These are phyloP conservation scores for Plectosphaerella cucumerina DNA, from an alignment of 2,329 filamentous ascomycete species.

Conservation along the genomic window DNA sequence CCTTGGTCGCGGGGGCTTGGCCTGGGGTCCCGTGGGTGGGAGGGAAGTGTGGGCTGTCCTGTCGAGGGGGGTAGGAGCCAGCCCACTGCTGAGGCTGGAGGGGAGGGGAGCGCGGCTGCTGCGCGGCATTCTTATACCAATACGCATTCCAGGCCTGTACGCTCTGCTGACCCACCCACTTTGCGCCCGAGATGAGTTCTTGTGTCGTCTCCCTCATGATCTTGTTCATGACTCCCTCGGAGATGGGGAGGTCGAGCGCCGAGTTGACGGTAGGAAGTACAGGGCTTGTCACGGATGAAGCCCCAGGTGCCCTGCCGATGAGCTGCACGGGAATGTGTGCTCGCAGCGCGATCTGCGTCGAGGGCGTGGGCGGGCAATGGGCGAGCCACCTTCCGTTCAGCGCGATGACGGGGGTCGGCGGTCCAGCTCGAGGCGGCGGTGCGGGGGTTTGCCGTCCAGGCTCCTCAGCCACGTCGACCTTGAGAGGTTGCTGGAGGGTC, in stretches of 20 bases:
- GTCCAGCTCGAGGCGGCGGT: conserved; percentile 32
- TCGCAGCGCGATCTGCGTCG: conserved; percentile 65
- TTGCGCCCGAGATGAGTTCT: conserved; percentile 69
- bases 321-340: conserved; percentile 58
- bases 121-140: conserved; percentile 58
- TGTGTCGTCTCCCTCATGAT: conserved; percentile 77
- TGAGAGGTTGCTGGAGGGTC: conserved; percentile 61
- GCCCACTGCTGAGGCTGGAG: conserved; percentile 43
- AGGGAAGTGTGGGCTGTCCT: conserved; percentile 58
- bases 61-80: conserved; percentile 36
- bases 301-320: conserved; percentile 50
- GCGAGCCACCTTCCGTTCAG: conserved; percentile 73
- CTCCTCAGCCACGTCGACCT: conserved; percentile 42
- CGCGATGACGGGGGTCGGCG: conserved; percentile 62
- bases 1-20: conserved; percentile 49
- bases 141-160: conserved; percentile 77
- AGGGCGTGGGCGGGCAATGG: conserved; percentile 68
- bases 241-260: conserved; percentile 67
- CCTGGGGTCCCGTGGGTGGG: conserved; percentile 67
- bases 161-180: conserved; percentile 74
- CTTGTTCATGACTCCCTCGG: conserved; percentile 69
- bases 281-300: conserved; percentile 61
- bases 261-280: conserved; percentile 64
- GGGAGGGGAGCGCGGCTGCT: conserved; percentile 39
- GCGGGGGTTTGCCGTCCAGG: conserved; percentile 27